Conservation (phyloP, 257 asterid species). For the Striga asiatica region DNA sequence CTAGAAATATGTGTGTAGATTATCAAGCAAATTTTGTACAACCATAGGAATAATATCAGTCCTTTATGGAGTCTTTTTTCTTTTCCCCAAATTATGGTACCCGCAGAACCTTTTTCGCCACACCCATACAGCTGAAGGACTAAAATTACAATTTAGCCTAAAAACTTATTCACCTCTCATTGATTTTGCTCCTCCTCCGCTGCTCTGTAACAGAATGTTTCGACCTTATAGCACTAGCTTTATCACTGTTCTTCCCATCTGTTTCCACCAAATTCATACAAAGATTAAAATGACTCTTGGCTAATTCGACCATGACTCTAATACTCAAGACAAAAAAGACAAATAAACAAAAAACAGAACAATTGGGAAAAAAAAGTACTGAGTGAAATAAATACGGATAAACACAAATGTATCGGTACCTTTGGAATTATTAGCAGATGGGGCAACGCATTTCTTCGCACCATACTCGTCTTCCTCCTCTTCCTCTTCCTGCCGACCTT, state of each 20-base stretch:
- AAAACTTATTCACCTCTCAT: constrained; percentile 34
- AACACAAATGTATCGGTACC: constrained; percentile 19
- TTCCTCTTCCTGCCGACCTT: constrained; percentile 61
- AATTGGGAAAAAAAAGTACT: neutral
- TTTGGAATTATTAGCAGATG: constrained; percentile 43
- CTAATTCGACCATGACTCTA: no score
- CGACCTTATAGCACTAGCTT: constrained; percentile 45
- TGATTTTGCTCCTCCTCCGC: constrained; percentile 62
- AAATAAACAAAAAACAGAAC: no score
- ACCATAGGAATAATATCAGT: no score
- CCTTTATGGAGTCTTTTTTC: no score
- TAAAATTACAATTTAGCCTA: neutral
- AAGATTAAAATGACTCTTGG: constrained; percentile 8
- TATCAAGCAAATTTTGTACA: no score
- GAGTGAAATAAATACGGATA: neutral
- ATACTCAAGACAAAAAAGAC: no score
- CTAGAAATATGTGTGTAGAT: no score
- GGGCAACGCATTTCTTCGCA: constrained; percentile 39
- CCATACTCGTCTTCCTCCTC: constrained; percentile 71
- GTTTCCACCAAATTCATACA: constrained; percentile 20
- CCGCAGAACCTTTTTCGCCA: no score
- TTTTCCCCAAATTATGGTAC: no score
- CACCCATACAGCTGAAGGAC: no score
- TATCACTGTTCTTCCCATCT: constrained; percentile 53
- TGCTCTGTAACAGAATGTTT: constrained; percentile 70